Evolutionary conservation across 768 basidiomycete species (phyloP).

Genomic region (Filobasidium floriforme): DNA sequence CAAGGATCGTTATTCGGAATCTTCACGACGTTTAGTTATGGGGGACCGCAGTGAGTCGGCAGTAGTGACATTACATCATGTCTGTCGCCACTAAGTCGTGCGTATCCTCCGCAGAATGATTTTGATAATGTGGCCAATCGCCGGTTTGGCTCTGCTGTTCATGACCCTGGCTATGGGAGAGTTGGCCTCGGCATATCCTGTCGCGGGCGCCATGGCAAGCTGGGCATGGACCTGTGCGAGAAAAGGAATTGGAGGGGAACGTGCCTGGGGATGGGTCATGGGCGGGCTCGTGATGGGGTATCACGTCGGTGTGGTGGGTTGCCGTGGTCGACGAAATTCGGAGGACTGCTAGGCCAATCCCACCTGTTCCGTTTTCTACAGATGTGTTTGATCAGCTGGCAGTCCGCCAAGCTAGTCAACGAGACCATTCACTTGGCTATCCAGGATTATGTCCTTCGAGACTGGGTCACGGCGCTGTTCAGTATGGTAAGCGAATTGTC

Average conservation of each 20-base stretch:
- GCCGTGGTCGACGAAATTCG: conserved; percentile 19
- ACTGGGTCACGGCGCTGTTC: conserved; percentile 37
- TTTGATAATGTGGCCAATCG: conserved; percentile 42
- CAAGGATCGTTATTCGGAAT: conserved; percentile 41
- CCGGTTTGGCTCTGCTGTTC: conserved; percentile 29
- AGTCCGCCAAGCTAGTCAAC: conserved; percentile 33
- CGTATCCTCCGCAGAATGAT: conserved; percentile 15
- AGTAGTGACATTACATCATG: too few species aligned
- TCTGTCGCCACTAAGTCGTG: background rate
- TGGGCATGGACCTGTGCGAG: conserved; percentile 43
- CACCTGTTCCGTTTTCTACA: conserved; percentile 15
- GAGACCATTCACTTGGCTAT: conserved; percentile 36
- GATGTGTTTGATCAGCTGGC: conserved; percentile 39
- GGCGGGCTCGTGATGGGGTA: conserved; percentile 21
- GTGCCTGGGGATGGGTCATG: conserved; percentile 43
- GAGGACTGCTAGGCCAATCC: conserved; percentile 23
- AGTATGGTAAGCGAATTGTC: conserved; percentile 31
- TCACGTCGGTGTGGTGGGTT: conserved; percentile 20
- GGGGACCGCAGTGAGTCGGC: conserved; percentile 39
- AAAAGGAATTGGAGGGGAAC: conserved; percentile 38
- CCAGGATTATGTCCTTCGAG: conserved; percentile 25
- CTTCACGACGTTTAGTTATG: conserved; percentile 38
- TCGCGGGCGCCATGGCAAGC: conserved; percentile 42
- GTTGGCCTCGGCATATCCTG: conserved; percentile 41
- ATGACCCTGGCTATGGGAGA: conserved; percentile 39